Percentiles rank a stretch among this genome's conserved stretches.
Evolutionary conservation across 2,329 filamentous ascomycete genomes (phyloP).

Genomic region (Penicillium sp.): DNA sequence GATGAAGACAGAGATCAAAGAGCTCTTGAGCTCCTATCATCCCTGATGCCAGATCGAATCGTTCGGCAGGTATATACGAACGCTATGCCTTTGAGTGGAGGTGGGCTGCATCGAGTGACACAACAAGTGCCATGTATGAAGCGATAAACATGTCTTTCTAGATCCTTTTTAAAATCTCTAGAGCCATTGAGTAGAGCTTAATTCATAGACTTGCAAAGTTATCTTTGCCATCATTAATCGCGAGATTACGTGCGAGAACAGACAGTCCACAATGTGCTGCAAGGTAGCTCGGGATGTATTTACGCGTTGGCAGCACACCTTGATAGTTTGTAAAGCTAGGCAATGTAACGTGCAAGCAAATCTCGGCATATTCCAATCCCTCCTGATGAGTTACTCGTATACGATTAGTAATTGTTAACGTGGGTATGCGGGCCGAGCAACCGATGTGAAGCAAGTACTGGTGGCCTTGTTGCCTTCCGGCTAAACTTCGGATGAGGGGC

Average conservation of each 20-base stretch:
- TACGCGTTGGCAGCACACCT: neutral
- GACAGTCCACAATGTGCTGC: neutral
- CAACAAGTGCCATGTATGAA: conserved; percentile 22
- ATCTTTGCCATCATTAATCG: neutral
- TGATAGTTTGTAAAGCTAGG: neutral
- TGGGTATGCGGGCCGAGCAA: conserved; percentile 4
- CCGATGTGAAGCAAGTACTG: neutral
- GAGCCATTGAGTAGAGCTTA: no score
- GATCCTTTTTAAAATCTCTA: no score
- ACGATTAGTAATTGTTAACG: neutral
- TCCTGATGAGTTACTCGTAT: neutral
- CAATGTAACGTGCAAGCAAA: neutral
- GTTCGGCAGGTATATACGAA: conserved; percentile 26
- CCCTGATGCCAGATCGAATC: conserved; percentile 22
- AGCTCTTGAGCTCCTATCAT: conserved; percentile 23
- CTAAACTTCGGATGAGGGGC: conserved; percentile 29
- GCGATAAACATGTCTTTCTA: neutral
- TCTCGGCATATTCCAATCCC: neutral
- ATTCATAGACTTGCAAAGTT: neutral
- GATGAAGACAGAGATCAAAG: conserved; percentile 18
- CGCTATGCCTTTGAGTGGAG: conserved; percentile 27
- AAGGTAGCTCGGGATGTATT: neutral
- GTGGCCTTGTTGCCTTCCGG: conserved; percentile 11
- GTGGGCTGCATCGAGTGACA: conserved; percentile 32
- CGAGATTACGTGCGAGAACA: neutral